Evolutionary conservation across 805 yeast genomes (phyloP).

Genomic region (Myxozyma sirexii): DNA sequence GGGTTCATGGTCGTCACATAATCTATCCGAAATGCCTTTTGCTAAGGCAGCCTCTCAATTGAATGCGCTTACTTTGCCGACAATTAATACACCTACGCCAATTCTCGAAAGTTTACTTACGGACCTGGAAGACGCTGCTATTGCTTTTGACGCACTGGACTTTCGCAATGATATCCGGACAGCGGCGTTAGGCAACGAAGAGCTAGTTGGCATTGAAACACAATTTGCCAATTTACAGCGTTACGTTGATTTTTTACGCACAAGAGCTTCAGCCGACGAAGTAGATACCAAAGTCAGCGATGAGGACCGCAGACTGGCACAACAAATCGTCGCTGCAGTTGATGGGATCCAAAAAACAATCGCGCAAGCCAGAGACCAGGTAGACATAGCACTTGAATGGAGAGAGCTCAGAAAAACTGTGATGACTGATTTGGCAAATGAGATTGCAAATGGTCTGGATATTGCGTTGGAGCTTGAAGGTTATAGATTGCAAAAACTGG

Average conservation of each 20-base stretch:
- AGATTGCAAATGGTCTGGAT: conserved; percentile 13
- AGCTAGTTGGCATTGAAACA: conserved; percentile 3
- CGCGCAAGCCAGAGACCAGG: conserved; percentile 12
- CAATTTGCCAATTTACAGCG: neutral
- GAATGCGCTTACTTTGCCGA: neutral
- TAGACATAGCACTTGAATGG: conserved; percentile 33
- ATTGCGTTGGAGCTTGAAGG: conserved; percentile 7
- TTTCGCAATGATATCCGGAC: conserved; percentile 8
- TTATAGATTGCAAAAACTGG: conserved; percentile 2
- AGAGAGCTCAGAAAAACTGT: conserved; percentile 17
- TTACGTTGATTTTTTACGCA: conserved; percentile 13
- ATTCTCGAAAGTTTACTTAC: conserved; percentile 6
- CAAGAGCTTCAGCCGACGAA: neutral
- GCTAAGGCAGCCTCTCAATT: conserved; percentile 1
- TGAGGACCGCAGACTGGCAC: neutral
- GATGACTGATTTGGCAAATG: conserved; percentile 16
- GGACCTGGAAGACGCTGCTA: conserved; percentile 10
- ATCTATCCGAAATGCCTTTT: neutral
- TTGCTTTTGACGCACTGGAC: conserved; percentile 10
- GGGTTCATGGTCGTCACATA: neutral
- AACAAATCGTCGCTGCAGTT: conserved; percentile 8
- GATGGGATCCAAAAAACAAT: conserved; percentile 5
- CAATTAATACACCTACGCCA: neutral
- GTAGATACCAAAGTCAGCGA: neutral
- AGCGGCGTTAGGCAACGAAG: conserved; percentile 8